Percentiles rank a stretch among this genome's conserved stretches.
Evolutionary conservation across 2,329 filamentous ascomycete species (phyloP).

Genomic region (Cryphonectria japonica): DNA sequence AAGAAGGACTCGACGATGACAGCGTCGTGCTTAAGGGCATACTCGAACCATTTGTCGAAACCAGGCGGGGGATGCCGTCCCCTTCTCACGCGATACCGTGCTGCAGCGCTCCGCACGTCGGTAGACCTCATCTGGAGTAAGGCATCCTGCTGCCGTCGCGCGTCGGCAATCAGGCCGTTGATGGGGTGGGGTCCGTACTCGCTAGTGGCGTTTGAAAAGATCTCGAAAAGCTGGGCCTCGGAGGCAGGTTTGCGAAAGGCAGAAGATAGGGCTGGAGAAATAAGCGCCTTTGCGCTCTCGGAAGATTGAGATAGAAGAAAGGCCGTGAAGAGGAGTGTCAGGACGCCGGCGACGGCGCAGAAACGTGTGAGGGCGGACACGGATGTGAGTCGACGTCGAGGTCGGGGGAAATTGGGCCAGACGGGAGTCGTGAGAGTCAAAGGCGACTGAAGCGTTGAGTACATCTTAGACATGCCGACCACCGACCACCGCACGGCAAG

Average conservation of each 20-base stretch:
- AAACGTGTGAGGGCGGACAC: slow-evolving; percentile 21
- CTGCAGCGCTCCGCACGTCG: slow-evolving; percentile 49
- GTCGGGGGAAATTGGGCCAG: slow-evolving; percentile 24
- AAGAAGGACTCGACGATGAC: slow-evolving; percentile 54
- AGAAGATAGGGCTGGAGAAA: slow-evolving; percentile 20
- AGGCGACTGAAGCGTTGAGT: slow-evolving; percentile 23
- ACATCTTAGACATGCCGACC: slow-evolving; percentile 6
- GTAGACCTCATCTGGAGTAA: slow-evolving; percentile 46
- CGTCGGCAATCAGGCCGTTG: slow-evolving; percentile 47
- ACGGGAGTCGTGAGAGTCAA: slow-evolving; percentile 16
- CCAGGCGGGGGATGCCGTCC: slow-evolving; percentile 55
- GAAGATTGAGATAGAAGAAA: slow-evolving; percentile 27
- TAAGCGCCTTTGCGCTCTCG: slow-evolving; percentile 11
- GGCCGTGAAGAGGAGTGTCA: slow-evolving; percentile 25
- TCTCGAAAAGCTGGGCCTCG: slow-evolving; percentile 30
- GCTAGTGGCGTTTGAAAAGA: slow-evolving; percentile 21
- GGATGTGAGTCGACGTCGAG: slow-evolving; percentile 19
- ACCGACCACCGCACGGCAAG: not conserved
- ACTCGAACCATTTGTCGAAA: slow-evolving; percentile 52
- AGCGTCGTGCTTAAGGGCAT: slow-evolving; percentile 46
- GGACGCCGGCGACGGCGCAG: slow-evolving; percentile 23
- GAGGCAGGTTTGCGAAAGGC: slow-evolving; percentile 28
- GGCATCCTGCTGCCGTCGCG: slow-evolving; percentile 43
- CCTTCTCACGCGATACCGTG: slow-evolving; percentile 48
- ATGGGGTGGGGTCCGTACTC: slow-evolving; percentile 44